phyloP scores from a whole-genome alignment of 768 basidiomycete species.

The Boletus rufocinnamomeus region DNA sequence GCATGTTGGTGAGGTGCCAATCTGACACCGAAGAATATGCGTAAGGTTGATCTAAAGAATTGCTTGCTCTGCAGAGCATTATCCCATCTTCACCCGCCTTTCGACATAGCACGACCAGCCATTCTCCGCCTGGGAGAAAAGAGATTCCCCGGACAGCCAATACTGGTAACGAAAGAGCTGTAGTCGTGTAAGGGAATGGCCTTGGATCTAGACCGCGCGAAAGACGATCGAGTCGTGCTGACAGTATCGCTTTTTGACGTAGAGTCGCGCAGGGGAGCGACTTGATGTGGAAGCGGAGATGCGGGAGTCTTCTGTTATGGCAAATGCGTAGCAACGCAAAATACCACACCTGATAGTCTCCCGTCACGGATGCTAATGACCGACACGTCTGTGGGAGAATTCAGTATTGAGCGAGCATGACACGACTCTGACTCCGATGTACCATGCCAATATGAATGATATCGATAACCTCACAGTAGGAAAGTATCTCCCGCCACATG shows the following conservation, averaged over 20 bases:
- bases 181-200: neutral
- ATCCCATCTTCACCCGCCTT: neutral
- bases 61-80: constrained; percentile 7
- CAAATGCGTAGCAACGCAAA: constrained; percentile 6
- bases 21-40: neutral
- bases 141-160: constrained; percentile 6
- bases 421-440: neutral
- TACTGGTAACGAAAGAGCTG: neutral
- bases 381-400: constrained; percentile 5
- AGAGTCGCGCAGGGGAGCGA: neutral
- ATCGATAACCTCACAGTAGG: constrained; percentile 15
- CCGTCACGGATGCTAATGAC: neutral
- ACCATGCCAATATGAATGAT: constrained; percentile 14
- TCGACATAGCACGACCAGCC: constrained; percentile 12
- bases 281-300: constrained; percentile 1
- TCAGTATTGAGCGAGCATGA: neutral
- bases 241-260: constrained; percentile 6
- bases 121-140: constrained; percentile 15
- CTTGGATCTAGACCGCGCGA: neutral
- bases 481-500: constrained; percentile 11
- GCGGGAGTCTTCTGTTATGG: constrained; percentile 5
- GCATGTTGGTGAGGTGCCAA: constrained; percentile 2
- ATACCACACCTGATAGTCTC: constrained; percentile 4
- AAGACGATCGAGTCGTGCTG: constrained; percentile 8
- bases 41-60: neutral